Base-by-base conservation (phyloP, 495 filamentous ascomycete genomes). In the Viridothelium virens region DNA sequence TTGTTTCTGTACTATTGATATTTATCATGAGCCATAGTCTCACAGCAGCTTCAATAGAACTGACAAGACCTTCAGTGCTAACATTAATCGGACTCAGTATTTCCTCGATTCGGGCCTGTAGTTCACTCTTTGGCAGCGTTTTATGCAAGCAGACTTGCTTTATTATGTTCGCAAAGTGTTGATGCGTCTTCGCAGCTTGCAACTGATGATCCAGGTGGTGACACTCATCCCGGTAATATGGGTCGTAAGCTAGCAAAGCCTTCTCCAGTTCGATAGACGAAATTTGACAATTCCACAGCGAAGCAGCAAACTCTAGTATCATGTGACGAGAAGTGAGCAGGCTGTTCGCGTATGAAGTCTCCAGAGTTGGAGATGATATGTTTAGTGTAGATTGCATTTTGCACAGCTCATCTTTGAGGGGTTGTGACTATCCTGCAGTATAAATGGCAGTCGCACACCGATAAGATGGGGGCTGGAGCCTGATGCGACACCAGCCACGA, bases 1-100 rank as follows among this genome's bases (percentile, higher is more conserved):
- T 36, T 59, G 53, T 10, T 33, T 59, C 31, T 33, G 53, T 33
- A 18, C 25, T 39, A 18, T 65, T 61, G 36, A 71, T 33, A 31
- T 68, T 59, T 3, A 71, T 50, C 69, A 71, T 71, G 3, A 62
- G 31, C n/a, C 62, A 53, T 38, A 70, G 50, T 16, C 69, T 2
- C 0, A 50, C 66, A 2, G 66, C 66, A 2, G 66, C 61, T 39
- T 68, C 63, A 61, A 71, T 65, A 7, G 63, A 62, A 36, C 67
- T 56, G 38, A 65, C 48, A 39, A 70, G 66, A 25, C 65, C 38
- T 39, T 68, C 66, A 44, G n/a, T 53, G 11, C n/a, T n/a, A 18
- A 53, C 48, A 18, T 53, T 53, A 34, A 59, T 10, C 3, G 53
- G 53, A 59, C 25, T 18, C n/a, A 34, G 31, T 59, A 9, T 33